A percentile compares a stretch with the other conserved stretches of the same genome.
These are phyloP conservation scores for Puya raimondii DNA, from an alignment of 176 grass and related monocot species.

Conservation along the genomic window DNA sequence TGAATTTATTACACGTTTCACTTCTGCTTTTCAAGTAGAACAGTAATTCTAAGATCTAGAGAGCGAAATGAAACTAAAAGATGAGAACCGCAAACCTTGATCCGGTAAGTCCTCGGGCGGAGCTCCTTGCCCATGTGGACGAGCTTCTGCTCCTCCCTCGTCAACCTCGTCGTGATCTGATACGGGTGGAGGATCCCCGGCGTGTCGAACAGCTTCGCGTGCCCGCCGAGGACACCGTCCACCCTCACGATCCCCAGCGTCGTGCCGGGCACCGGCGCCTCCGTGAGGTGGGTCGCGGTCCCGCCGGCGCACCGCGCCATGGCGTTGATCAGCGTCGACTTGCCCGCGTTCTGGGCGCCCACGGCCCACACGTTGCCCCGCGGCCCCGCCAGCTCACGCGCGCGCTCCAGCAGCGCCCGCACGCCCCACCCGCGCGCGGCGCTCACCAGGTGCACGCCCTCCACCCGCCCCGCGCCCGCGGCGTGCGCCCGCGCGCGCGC, in stretches of 20 bases:
- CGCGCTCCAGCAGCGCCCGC: constrained; percentile 50
- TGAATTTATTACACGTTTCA: too few species aligned
- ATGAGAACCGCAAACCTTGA: constrained; percentile 37
- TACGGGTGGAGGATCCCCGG: constrained; percentile 70
- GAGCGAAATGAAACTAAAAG: background rate
- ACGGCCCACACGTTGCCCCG: constrained; percentile 91
- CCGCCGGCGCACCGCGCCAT: constrained; percentile 48
- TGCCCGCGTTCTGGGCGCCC: constrained; percentile 69
- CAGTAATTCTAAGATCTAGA: background rate
- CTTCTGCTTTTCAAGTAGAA: too few species aligned
- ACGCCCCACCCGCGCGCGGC: constrained; percentile 58
- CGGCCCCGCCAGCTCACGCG: constrained; percentile 44
- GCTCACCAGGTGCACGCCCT: constrained; percentile 59
- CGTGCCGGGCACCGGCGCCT: constrained; percentile 75
- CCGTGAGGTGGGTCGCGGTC: constrained; percentile 43
- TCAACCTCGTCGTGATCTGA: constrained; percentile 69
- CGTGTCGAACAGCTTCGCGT: constrained; percentile 77
- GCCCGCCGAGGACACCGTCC: constrained; percentile 55
- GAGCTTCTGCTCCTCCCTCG: constrained; percentile 64
- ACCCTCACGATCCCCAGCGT: constrained; percentile 64
- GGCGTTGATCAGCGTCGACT: constrained; percentile 78
- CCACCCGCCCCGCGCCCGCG: constrained; percentile 37
- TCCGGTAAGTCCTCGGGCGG: constrained; percentile 68
- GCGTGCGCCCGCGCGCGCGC: constrained; percentile 39
- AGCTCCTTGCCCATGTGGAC: constrained; percentile 63